phyloP scores from a whole-genome alignment of 768 basidiomycete genomes.

The Exsudoporus frostii region DNA sequence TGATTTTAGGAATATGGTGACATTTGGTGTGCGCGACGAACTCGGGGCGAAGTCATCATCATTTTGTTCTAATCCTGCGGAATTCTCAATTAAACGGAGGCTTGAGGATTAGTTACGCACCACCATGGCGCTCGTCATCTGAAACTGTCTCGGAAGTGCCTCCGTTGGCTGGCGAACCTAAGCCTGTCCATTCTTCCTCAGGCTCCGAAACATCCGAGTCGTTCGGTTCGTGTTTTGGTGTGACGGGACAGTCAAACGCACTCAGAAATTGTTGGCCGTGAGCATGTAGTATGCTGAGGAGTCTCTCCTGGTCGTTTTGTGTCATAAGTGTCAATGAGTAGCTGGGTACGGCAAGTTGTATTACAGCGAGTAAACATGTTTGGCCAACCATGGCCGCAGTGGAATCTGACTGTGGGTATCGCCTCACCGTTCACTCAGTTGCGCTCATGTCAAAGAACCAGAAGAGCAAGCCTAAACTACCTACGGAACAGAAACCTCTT shows the following conservation, averaged over 20 bases:
- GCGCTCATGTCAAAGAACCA: conserved; percentile 30
- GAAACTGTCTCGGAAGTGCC: conserved; percentile 5
- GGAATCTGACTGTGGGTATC: neutral
- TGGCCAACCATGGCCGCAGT: neutral
- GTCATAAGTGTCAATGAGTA: conserved; percentile 6
- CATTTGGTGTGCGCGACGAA: conserved; percentile 36
- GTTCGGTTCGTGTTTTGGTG: conserved; percentile 19
- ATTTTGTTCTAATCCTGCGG: conserved; percentile 39
- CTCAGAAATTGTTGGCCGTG: conserved; percentile 46
- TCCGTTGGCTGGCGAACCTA: conserved; percentile 15
- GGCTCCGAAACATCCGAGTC: conserved; percentile 12
- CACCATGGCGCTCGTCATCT: conserved; percentile 18
- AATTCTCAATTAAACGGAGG: neutral
- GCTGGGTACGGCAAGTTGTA: neutral
- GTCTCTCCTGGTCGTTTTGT: conserved; percentile 26
- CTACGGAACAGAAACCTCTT: conserved; percentile 15
- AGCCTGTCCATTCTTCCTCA: conserved; percentile 44
- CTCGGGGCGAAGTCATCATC: conserved; percentile 45
- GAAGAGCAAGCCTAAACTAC: conserved; percentile 15
- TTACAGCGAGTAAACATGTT: conserved; percentile 9
- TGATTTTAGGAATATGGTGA: conserved; percentile 57
- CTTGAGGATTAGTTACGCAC: conserved; percentile 5
- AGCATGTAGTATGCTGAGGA: conserved; percentile 42
- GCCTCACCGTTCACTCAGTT: neutral
- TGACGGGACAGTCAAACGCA: conserved; percentile 34